Evolutionary conservation across 306 rosid genomes (phyloP), one percentile per base, ranked within the genome.

Genomic region (Glycine soja): DNA sequence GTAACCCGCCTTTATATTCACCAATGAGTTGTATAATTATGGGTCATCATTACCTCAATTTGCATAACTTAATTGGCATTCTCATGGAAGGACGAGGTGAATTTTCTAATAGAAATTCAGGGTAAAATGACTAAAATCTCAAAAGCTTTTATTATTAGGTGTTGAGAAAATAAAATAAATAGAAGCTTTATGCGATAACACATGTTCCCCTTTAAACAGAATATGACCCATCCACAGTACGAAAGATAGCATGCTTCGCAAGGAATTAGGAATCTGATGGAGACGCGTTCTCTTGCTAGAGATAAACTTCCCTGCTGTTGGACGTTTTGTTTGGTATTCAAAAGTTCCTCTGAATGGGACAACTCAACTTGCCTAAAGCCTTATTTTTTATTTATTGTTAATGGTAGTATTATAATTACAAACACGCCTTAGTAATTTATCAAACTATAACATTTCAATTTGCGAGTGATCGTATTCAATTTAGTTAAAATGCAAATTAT

Each of bases 21-120:
- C 63, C 57, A 52, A 64, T 84, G 87, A 73, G 82, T 84, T 86
- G 88, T 72, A 82, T 62, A 64, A 64, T 69, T 79, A 50, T 81
- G 80, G 82, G 30, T 24, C 2, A 24, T 24, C 30, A 24, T 24
- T 24, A 24, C 30, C 30, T 24, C 30, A 24, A 24, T 24, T 24
- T 24, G 30, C 30, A 24, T 24, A 24, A 24, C 30, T 24, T 24
- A 24, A 24, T 24, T 24, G 30, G 30, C 30, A 24, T 24, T 24
- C 34, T 68, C 76, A 57, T 83, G 80, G 58, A 77, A 42, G 45
- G 45, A 42, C 11, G 54, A 67, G 11, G 53, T 32, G n/a, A 70
- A 19, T 65, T 83, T 81, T 46, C 76, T 52, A 62, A 69, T 34
- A 66, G 40, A 82, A 36, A 46, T 63, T 63, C 48, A 32, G 30